A percentile compares a stretch with the other conserved stretches of the same genome.
phyloP scores from a whole-genome alignment of 83 land plant species.

The Picea engelmannii region DNA sequence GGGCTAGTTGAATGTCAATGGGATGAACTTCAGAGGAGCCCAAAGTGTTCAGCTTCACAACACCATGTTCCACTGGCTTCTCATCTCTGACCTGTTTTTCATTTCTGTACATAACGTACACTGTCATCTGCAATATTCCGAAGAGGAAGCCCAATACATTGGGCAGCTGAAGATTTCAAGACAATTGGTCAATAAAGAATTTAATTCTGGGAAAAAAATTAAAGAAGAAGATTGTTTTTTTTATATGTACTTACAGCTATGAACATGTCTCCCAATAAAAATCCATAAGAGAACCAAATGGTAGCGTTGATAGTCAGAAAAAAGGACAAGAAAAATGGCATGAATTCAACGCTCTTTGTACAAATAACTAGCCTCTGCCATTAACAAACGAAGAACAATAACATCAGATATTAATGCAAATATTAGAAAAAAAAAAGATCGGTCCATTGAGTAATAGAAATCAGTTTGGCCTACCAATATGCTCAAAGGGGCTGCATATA shows the following conservation, averaged over 20 bases:
- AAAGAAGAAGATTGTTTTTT: not conserved
- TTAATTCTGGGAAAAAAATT: not conserved
- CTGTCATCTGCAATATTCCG: conserved; percentile 43
- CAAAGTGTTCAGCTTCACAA: not conserved
- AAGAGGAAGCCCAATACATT: conserved; percentile 53
- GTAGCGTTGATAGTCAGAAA: conserved; percentile 46
- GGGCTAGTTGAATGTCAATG: conserved; percentile 4
- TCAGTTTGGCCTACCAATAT: conserved; percentile 43
- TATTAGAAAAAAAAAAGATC: not conserved
- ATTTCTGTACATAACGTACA: conserved; percentile 39
- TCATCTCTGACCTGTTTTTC: conserved; percentile 3
- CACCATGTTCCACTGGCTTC: not conserved
- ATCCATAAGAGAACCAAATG: conserved; percentile 45
- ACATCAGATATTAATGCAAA: not conserved
- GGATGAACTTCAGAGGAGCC: conserved; percentile 14
- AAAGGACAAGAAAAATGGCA: conserved; percentile 48
- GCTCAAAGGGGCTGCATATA: conserved; percentile 57
- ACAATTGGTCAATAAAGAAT: too few species aligned
- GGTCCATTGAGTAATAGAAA: not conserved
- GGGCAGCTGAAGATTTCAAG: conserved; percentile 35
- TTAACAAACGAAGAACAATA: not conserved
- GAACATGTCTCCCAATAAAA: conserved; percentile 28
- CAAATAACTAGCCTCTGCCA: conserved; percentile 29
- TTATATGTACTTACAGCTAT: conserved; percentile 34
- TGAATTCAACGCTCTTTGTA: conserved; percentile 54